Evolutionary conservation across 345 rosid species (phyloP).

Genomic region (Eucalyptus grandis): DNA sequence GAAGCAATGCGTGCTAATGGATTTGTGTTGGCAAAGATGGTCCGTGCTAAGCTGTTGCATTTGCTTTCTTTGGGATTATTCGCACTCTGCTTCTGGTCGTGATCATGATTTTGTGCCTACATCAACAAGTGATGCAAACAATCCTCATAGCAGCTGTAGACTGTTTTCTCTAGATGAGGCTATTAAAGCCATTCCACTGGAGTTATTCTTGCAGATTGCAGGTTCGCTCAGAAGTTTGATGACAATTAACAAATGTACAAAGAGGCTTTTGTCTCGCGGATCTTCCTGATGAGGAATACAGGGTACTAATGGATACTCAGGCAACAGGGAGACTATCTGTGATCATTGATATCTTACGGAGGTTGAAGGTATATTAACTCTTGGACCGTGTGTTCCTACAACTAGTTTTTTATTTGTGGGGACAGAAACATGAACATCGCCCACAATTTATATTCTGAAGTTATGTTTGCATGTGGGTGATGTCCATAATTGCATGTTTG

Average conservation of each 20-base stretch:
- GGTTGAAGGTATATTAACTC: conserved; percentile 58
- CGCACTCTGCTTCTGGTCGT: conserved; percentile 40
- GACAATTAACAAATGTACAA: conserved; percentile 68
- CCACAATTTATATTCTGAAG: background rate
- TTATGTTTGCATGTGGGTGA: background rate
- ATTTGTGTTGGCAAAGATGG: conserved; percentile 90
- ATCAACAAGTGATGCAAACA: conserved; percentile 6
- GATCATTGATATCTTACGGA: conserved; percentile 69
- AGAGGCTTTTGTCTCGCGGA: conserved; percentile 55
- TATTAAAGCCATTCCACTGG: conserved; percentile 67
- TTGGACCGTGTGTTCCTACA: background rate
- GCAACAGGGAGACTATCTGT: conserved; percentile 80
- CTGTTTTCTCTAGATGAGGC: conserved; percentile 72
- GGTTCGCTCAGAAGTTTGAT: conserved; percentile 59
- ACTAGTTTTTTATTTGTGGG: background rate
- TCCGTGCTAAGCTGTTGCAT: conserved; percentile 79
- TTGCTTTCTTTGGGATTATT: conserved; percentile 68
- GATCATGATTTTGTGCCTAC: conserved; percentile 27
- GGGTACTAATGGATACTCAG: conserved; percentile 59
- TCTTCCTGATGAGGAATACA: conserved; percentile 64
- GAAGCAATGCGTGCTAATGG: conserved; percentile 94
- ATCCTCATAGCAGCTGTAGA: conserved; percentile 24
- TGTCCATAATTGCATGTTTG: background rate
- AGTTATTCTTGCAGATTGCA: conserved; percentile 79
- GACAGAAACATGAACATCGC: background rate